Base-by-base conservation (phyloP, 1,284 basidiomycete genomes). In the Chalciporus sp. region DNA sequence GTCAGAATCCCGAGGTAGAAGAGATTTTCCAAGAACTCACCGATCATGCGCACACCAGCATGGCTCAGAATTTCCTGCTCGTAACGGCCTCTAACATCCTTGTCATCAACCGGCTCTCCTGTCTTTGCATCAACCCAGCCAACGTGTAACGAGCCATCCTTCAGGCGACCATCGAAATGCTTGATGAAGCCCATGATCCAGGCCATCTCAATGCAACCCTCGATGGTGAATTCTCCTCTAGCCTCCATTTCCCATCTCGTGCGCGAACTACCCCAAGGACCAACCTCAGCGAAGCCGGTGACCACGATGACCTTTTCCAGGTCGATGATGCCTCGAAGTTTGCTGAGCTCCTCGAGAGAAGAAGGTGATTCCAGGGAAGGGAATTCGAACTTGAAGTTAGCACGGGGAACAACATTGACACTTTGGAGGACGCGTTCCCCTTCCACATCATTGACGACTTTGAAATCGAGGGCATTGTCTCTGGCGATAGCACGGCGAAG, bases 181-280 rank as follows among this genome's bases (percentile, higher is more conserved):
- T 96, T 98, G 83, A 98, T 98, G 74, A 86, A 86, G 43, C 97
- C 95, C 92, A 97, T 98, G 76, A 98, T 90, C 95, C 96, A 99
- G 14, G 96, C 95, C 90, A 99, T 95, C 79, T 99, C 96, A 66
- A 99, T 97, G 69, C 92, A 93, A 43, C 95, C 96, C 73, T 98
- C 92, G 66, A 98, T 96, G 7, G 94, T 95, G 74, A 97, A 90
- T 68, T 95, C 86, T 33, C 95, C 94, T 47, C 85, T 81, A 45
- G 93, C 94, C 72, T 98, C 95, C 94, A 98, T 97, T 78, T 99
- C 95, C 96, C 96, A 99, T 61, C 96, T 87, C n/a, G 96, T 99
- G 62, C 97, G 88, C 20, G 95, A 90, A 67, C 93, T 95, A 65
- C 97, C 97, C 94, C 95, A 99, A 7, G 96, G 97, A n/a, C 96